These are phyloP conservation scores for Sistotremastrum suecicum DNA, from an alignment of 768 basidiomycete species.

Conservation along the genomic window DNA sequence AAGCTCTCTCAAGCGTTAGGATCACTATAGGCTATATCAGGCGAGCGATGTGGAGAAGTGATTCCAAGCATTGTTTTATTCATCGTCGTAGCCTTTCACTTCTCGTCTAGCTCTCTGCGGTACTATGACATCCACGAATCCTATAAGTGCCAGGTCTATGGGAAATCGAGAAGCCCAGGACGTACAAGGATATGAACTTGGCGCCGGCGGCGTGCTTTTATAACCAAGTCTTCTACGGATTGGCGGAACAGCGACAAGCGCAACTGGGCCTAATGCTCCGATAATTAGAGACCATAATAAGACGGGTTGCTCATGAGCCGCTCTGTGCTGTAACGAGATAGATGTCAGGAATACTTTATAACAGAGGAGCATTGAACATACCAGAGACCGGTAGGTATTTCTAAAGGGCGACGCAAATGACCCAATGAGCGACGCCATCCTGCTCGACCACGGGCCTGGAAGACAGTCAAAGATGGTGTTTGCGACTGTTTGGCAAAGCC, in stretches of 20 bases:
- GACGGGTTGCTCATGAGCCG: constrained; percentile 83
- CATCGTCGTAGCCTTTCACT: constrained; percentile 66
- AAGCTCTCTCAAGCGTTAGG: no score
- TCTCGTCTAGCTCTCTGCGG: constrained; percentile 57
- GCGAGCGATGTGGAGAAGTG: no score
- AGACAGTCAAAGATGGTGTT: no score
- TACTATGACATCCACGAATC: constrained; percentile 24
- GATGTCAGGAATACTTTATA: no score
- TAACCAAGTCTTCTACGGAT: constrained; percentile 66
- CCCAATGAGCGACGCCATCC: no score
- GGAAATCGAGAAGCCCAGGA: constrained; percentile 4
- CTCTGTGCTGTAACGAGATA: constrained; percentile 50
- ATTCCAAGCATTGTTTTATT: constrained; percentile 9
- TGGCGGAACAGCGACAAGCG: constrained; percentile 66
- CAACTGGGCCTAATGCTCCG: constrained; percentile 59
- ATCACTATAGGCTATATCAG: no score
- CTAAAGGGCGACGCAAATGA: no score
- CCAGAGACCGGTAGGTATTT: no score
- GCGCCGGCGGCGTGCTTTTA: constrained; percentile 50
- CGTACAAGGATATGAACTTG: constrained; percentile 71
- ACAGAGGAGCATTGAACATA: no score
- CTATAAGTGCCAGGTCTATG: not conserved
- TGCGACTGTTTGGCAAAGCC: no score
- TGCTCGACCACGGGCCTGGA: no score
- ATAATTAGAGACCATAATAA: constrained; percentile 77